Evolutionary conservation across 2,329 filamentous ascomycete species (phyloP).

Genomic region (Neospermospora avenae): DNA sequence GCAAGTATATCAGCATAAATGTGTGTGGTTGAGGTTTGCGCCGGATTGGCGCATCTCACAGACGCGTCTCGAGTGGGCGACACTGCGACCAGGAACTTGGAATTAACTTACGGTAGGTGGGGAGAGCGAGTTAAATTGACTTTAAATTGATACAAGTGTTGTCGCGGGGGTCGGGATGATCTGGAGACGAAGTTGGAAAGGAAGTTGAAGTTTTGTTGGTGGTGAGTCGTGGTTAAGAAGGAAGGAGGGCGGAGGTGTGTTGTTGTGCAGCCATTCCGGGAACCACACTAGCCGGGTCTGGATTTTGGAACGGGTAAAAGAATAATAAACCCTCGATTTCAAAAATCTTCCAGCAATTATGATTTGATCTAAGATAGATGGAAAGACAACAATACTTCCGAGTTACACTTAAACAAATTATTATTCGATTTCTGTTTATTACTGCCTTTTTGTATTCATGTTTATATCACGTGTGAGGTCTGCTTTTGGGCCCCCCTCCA

Average conservation of each 20-base stretch:
- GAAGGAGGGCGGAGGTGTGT: constrained; percentile 20
- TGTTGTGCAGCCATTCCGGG: constrained; percentile 23
- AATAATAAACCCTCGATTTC: constrained; percentile 8
- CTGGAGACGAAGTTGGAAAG: constrained; percentile 12
- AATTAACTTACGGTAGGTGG: constrained; percentile 27
- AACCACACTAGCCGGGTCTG: constrained; percentile 14
- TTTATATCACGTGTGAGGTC: constrained; percentile 13
- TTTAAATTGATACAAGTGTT: constrained; percentile 6
- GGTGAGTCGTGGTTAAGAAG: constrained; percentile 16
- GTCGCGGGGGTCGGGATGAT: constrained; percentile 18
- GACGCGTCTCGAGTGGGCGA: constrained; percentile 24
- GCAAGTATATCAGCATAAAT: constrained; percentile 24
- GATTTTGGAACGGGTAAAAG: constrained; percentile 23
- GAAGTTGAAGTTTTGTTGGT: constrained; percentile 22
- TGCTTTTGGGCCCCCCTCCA: neutral
- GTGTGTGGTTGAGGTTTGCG: constrained; percentile 25
- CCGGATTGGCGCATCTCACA: constrained; percentile 26
- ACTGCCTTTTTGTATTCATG: neutral
- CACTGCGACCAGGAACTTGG: constrained; percentile 22
- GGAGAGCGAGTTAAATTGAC: neutral
- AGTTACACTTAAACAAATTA: neutral
- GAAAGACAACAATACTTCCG: neutral
- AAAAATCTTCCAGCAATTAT: constrained; percentile 1
- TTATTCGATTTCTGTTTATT: neutral
- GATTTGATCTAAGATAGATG: neutral